Base-by-base conservation (phyloP, 805 yeast genomes). In the Saccharomycopsis microspora region DNA sequence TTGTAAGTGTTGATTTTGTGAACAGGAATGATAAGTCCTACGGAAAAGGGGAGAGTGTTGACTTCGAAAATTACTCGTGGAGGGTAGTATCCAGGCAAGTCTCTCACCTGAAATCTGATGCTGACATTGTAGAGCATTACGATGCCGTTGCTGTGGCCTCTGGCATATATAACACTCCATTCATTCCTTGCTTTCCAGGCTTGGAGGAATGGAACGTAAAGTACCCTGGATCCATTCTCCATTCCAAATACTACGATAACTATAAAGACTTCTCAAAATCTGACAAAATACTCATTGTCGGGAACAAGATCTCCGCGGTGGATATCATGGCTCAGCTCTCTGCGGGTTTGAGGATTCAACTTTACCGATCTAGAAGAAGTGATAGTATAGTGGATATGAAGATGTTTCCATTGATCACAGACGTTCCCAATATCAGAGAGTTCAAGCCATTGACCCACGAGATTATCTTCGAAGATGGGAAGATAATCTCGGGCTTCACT, bases 231-330 rank as follows among this genome's bases (percentile, higher is more conserved):
- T 65, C 72, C 1, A 61, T 82, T 1, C 54, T 65, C 3, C 90
- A 83, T 60, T 71, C 88, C 5, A 78, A 78, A 51, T 62, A 70
- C 36, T 83, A 69, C 57, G 70, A 78, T 47, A 60, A 61, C 19
- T 71, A 78, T 0, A 66, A 66, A 1, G 68, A 65, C 10, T 81
- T 67, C 50, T 48, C 27, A 7, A 19, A 32, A 7, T 32, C 45
- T 37, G 55, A 58, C 4, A 69, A 63, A 33, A 76, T 80, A 10
- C 60, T 85, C 41, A 71, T 85, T 4, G 75, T 85, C n/a, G 95
- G 95, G 0, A 81, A 80, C 56, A 78, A 81, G 7, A 82, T 90
- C 2, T 78, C 88, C 32, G 95, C 90, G 31, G 74, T 77, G 27
- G 95, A 87, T 58, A 45, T 66, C 84, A 39, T 85, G 2, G 71